Conservation (phyloP, 768 basidiomycete species). For the Russula earlei region DNA sequence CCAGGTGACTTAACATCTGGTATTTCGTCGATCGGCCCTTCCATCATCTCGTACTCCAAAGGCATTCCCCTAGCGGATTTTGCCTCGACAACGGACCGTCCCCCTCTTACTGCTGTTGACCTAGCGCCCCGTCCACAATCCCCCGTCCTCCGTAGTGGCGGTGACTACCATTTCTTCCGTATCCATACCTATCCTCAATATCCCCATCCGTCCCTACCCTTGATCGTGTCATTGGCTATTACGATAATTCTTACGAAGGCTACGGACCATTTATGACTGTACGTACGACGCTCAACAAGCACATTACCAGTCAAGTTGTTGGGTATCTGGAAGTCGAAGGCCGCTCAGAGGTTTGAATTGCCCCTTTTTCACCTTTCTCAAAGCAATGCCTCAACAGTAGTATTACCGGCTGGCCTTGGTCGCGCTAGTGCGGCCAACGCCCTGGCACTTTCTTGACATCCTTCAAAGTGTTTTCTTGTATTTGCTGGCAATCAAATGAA, state of each 20-base stretch:
- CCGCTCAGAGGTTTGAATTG: constrained; percentile 4
- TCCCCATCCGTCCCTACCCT: constrained; percentile 1
- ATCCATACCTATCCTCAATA: constrained; percentile 7
- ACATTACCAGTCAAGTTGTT: constrained; percentile 6
- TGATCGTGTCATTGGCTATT: constrained; percentile 10
- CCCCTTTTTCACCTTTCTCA: not conserved
- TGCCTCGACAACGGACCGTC: constrained; percentile 11
- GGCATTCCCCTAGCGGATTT: constrained; percentile 19
- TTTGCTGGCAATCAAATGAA: constrained; percentile 10
- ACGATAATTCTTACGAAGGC: constrained; percentile 19
- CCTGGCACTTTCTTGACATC: constrained; percentile 11
- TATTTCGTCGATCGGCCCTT: constrained; percentile 24
- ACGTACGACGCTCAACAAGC: constrained; percentile 16
- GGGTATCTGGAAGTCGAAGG: not conserved
- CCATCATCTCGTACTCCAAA: constrained; percentile 21
- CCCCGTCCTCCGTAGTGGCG: constrained; percentile 11
- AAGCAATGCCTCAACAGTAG: constrained; percentile 4
- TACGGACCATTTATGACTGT: constrained; percentile 21
- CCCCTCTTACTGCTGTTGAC: constrained; percentile 16
- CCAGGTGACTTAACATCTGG: constrained; percentile 21
- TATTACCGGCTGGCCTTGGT: not conserved
- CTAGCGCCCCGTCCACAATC: constrained; percentile 11
- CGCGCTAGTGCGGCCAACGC: not conserved
- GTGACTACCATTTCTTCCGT: constrained; percentile 14
- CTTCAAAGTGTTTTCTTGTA: constrained; percentile 12